Percentiles rank a stretch among this genome's conserved stretches.
phyloP scores from a whole-genome alignment of 257 asterid genomes.

The Anisodus tanguticus region DNA sequence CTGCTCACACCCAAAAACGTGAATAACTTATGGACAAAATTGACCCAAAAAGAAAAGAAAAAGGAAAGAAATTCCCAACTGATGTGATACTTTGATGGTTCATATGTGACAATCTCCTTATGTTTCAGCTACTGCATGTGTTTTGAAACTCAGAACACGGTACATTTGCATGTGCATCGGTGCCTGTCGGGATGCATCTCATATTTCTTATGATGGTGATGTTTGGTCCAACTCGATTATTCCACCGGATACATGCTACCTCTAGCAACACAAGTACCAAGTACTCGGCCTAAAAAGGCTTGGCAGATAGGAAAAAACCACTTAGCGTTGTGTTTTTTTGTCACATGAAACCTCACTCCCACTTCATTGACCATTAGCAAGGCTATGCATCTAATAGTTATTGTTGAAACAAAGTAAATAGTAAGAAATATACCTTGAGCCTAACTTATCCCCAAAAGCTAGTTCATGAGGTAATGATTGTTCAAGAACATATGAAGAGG shows the following conservation, averaged over 20 bases:
- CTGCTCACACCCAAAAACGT: neutral
- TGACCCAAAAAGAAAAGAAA: neutral
- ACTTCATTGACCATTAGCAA: neutral
- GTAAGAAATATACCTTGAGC: no score
- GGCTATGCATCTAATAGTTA: neutral
- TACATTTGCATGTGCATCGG: neutral
- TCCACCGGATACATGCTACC: neutral
- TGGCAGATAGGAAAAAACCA: neutral
- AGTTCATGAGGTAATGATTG: no score
- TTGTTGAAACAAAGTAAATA: neutral
- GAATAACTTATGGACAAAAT: neutral
- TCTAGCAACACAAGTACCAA: neutral
- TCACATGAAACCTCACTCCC: neutral
- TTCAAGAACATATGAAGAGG: no score
- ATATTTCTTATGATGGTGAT: neutral
- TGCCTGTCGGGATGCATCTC: neutral
- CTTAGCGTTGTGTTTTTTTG: neutral
- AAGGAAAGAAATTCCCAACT: neutral
- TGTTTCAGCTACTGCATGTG: neutral
- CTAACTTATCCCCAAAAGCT: no score
- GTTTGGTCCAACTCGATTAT: neutral
- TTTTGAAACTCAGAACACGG: neutral
- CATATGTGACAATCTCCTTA: neutral
- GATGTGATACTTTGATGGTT: conserved; percentile 6
- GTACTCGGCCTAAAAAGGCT: neutral